Evolutionary conservation across 345 rosid species (phyloP), one percentile per base, ranked within the genome.

Genomic region (Microthlaspi erraticum): DNA sequence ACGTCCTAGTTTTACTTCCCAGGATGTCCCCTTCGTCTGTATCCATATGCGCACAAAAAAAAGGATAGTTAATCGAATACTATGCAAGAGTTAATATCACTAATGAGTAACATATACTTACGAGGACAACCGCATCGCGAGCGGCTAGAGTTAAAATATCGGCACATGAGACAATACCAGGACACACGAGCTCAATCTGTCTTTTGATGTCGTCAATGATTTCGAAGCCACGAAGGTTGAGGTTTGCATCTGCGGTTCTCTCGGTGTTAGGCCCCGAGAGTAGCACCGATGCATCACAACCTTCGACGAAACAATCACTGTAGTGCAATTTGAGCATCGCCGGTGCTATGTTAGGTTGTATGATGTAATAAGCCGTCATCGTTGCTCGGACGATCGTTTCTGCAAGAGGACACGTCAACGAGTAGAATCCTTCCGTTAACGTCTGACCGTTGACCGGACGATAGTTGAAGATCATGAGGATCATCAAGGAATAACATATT

Each of bases 51-150:
- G 10, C 26, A 23, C 26, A 23, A 23, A 23, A 23, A 23, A 23
- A 23, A 23, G 2, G 26, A 0, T 23, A 23, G 3, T 23, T 23
- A 23, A 23, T 23, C 26, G 2, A 23, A 23, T 23, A 23, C 26
- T 23, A 23, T 23, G 26, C 26, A 23, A 23, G 26, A 23, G 26
- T 23, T 23, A 23, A 0, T 23, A 23, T 23, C 3, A 23, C 26
- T 4, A 23, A 23, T 23, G 26, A 23, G 26, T 23, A 23, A 23
- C 2, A 20, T 13, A 54, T 16, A 32, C 54, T 45, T 77, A 80
- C 80, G 69, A 72, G 39, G 66, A 73, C 78, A 11, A 80, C 80
- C 58, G 78, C 50, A 12, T 80, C 83, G 46, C 80, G 80, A 41
- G 80, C 72, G 5, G 80, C 80, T 29, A 80, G 57, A 8, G 78